Evolutionary conservation across 768 basidiomycete genomes (phyloP), one percentile per base, ranked within the genome.

Genomic region (Mycena venus): DNA sequence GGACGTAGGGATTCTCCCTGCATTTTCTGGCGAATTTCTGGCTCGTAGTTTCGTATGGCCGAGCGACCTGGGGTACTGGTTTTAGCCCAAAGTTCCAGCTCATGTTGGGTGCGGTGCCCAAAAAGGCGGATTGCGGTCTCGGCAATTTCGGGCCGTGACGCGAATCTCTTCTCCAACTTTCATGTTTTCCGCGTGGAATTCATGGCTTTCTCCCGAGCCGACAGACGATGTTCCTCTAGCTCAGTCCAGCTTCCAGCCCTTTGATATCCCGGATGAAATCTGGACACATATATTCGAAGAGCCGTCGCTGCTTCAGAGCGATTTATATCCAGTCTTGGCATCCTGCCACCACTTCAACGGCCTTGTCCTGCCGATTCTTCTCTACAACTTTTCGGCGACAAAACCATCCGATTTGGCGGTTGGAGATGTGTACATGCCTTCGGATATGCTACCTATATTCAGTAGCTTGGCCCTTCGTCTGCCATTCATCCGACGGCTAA

Each of bases 1-100:
- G 91, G 0, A 92, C 91, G 49, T 91, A 84, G 0, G 91, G 91
- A 74, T 92, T 86, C 78, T 91, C 87, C 75, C 87, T 89, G 79
- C 88, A 84, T 80, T 91, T 91, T 19, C 86, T 81, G 40, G 77
- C 59, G 14, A 82, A 84, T 77, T 84, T 86, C 65, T 88, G 83
- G 44, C 82, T 80, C 74, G 85, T 86, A 12, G 84, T 82, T 78
- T 88, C 87, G 68, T 71, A 77, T 15, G 75, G 75, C 3, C 75
- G 75, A 29, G 72, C 65, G 12, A 77, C 60, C 44, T 66, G 68
- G 32, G 68, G 72, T 9, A 72, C 65, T 55, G 75, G 75, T 59
- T 77, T 77, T n/a, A 77, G 61, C 17, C 63, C 59, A n/a, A 67
- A 77, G 40, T 77, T 77, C 75, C 75, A 77, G 42, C 75, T 75